phyloP scores from a whole-genome alignment of 1,284 basidiomycete species.

The Volvariella volvacea region DNA sequence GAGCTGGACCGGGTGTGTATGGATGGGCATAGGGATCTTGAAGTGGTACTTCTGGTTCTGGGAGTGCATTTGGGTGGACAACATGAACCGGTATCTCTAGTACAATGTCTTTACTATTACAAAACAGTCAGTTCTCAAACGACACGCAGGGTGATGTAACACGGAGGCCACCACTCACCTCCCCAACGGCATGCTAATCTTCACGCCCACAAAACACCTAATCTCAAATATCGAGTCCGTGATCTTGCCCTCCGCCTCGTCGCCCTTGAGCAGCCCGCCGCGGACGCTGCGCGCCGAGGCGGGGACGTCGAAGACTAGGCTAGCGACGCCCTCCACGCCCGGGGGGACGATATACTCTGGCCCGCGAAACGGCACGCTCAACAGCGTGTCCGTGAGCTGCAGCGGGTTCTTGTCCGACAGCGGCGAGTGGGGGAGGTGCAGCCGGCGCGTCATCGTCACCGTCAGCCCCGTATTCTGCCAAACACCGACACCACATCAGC shows the following conservation, averaged over 20 bases:
- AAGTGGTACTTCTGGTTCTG: constrained; percentile 27
- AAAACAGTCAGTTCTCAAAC: constrained; percentile 10
- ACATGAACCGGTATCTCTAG: constrained; percentile 59
- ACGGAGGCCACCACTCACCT: constrained; percentile 32
- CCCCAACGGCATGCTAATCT: constrained; percentile 56
- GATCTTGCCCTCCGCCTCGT: constrained; percentile 26
- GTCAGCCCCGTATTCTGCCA: constrained; percentile 59
- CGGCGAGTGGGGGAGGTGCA: constrained; percentile 44
- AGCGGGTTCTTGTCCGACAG: constrained; percentile 37
- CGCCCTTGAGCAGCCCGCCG: constrained; percentile 44
- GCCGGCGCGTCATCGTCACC: constrained; percentile 48
- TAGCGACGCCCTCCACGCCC: constrained; percentile 68
- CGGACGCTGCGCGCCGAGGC: constrained; percentile 51
- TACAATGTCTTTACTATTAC: constrained; percentile 56
- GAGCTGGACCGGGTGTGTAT: background rate
- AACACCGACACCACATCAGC: constrained; percentile 6
- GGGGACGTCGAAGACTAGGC: constrained; percentile 70
- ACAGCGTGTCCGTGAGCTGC: constrained; percentile 60
- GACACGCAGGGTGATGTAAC: constrained; percentile 5
- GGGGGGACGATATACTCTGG: constrained; percentile 66
- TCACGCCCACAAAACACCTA: constrained; percentile 45
- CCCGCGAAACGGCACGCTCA: constrained; percentile 60
- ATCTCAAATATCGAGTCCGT: constrained; percentile 62
- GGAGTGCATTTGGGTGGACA: constrained; percentile 51
- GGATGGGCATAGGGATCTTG: constrained; percentile 9